Percentiles rank a stretch among this genome's conserved stretches.
Conservation (phyloP, 2,329 filamentous ascomycete species). For the Fusarium sp. region DNA sequence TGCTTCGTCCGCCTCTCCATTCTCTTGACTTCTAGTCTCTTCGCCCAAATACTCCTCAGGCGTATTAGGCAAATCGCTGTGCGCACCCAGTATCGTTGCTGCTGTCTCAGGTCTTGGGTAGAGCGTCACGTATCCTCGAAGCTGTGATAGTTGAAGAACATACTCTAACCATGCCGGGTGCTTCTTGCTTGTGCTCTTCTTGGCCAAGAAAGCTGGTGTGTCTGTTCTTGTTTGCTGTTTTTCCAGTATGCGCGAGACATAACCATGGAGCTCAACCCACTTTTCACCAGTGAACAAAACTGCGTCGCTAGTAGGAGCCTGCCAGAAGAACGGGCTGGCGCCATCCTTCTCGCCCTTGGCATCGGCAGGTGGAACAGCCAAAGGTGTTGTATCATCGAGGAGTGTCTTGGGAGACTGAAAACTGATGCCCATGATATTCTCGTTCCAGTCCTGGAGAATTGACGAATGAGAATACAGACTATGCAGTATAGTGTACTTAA, state of each 20-base stretch:
- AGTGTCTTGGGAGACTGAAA: constrained; percentile 77
- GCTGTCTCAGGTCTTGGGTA: constrained; percentile 75
- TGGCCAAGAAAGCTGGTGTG: constrained; percentile 56
- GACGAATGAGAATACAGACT: constrained; percentile 75
- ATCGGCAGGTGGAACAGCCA: constrained; percentile 59
- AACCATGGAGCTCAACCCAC: constrained; percentile 88
- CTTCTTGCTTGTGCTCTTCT: constrained; percentile 73
- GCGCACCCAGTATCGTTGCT: constrained; percentile 74
- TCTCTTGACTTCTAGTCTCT: constrained; percentile 42
- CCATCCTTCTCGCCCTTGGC: constrained; percentile 34
- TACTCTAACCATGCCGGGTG: constrained; percentile 85
- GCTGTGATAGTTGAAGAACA: constrained; percentile 78
- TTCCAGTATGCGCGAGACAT: constrained; percentile 74
- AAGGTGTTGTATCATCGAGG: constrained; percentile 69
- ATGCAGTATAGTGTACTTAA: constrained; percentile 81
- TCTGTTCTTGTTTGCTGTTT: constrained; percentile 52
- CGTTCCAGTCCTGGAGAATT: constrained; percentile 59
- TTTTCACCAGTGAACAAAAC: constrained; percentile 85
- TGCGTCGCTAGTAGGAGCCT: constrained; percentile 85
- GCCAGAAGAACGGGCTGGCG: constrained; percentile 79
- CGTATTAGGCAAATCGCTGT: constrained; percentile 77
- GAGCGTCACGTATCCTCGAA: constrained; percentile 80
- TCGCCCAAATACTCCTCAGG: constrained; percentile 74
- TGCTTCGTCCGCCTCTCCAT: constrained; percentile 48
- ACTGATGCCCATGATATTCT: constrained; percentile 79